These are phyloP conservation scores for Rusavskia elegans DNA, from an alignment of 495 filamentous ascomycete species.

Conservation along the genomic window DNA sequence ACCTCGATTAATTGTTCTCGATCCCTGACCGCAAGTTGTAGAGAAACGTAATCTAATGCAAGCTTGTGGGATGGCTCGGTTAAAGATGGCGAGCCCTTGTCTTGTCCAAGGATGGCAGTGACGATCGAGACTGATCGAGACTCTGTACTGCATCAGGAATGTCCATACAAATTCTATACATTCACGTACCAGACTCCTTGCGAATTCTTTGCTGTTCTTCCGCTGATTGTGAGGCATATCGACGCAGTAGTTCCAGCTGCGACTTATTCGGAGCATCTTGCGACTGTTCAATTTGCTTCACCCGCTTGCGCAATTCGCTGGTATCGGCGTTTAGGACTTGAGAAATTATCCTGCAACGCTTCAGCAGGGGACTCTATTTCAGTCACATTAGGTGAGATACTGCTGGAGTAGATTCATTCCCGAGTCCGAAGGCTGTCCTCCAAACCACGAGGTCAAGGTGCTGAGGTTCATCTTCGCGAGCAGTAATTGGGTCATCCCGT, in stretches of 20 bases:
- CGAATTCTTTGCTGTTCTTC: conserved; percentile 33
- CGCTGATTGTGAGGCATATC: conserved; percentile 26
- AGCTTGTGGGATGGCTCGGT: conserved; percentile 33
- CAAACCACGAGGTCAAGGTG: conserved; percentile 49
- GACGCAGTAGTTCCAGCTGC: conserved; percentile 31
- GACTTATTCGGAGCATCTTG: conserved; percentile 30
- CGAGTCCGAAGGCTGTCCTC: conserved; percentile 41
- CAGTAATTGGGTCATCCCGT: conserved; percentile 42
- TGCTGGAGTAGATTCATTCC: conserved; percentile 56
- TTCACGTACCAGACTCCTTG: conserved; percentile 18
- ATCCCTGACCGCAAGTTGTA: conserved; percentile 42
- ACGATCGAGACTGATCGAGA: conserved; percentile 27
- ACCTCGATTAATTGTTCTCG: conserved; percentile 40
- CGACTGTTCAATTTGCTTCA: conserved; percentile 34
- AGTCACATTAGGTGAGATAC: conserved; percentile 15
- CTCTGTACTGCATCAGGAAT: background rate
- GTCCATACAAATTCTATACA: background rate
- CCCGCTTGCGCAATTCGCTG: conserved; percentile 36
- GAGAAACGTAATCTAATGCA: conserved; percentile 41
- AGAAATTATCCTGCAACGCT: conserved; percentile 37
- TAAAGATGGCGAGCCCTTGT: conserved; percentile 14
- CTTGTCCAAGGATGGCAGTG: conserved; percentile 27
- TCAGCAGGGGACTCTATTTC: background rate
- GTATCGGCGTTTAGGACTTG: conserved; percentile 45
- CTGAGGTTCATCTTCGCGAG: conserved; percentile 48